Conservation (phyloP, 1,284 basidiomycete genomes). For the Apiotrichum gracile region DNA sequence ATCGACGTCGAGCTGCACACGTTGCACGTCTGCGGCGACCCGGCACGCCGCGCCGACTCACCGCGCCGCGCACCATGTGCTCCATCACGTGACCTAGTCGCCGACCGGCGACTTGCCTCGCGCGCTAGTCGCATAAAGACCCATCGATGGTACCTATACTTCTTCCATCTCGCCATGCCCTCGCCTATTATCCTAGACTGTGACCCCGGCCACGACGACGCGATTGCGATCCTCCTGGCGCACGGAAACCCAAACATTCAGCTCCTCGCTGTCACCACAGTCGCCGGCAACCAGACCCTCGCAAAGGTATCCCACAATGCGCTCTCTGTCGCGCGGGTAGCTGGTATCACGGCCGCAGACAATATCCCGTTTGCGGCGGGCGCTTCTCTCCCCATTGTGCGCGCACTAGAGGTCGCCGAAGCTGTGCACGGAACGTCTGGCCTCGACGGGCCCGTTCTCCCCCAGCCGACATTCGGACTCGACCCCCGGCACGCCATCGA, state of each 20-base stretch:
- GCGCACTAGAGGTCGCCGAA: neutral
- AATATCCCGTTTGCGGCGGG: constrained; percentile 10
- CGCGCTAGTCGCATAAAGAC: no score
- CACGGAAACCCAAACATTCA: constrained; percentile 18
- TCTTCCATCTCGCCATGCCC: neutral
- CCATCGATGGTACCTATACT: neutral
- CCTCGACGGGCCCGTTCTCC: constrained; percentile 12
- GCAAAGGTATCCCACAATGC: constrained; percentile 16
- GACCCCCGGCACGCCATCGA: constrained; percentile 9
- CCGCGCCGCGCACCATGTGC: no score
- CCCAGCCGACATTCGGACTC: neutral
- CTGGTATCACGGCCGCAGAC: constrained; percentile 2
- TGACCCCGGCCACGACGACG: constrained; percentile 24
- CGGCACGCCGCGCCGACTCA: no score
- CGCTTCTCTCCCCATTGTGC: neutral
- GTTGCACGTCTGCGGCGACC: no score
- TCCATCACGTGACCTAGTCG: no score
- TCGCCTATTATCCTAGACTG: constrained; percentile 19
- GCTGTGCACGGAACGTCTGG: constrained; percentile 12
- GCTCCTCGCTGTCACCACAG: constrained; percentile 17
- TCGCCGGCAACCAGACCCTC: constrained; percentile 20
- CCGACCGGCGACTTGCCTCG: no score
- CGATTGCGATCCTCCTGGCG: constrained; percentile 18
- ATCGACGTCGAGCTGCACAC: no score
- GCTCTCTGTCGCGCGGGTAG: constrained; percentile 12